Evolutionary conservation across 371 early-diverging fungal genomes (phyloP).

Genomic region (Smittium culicis): DNA sequence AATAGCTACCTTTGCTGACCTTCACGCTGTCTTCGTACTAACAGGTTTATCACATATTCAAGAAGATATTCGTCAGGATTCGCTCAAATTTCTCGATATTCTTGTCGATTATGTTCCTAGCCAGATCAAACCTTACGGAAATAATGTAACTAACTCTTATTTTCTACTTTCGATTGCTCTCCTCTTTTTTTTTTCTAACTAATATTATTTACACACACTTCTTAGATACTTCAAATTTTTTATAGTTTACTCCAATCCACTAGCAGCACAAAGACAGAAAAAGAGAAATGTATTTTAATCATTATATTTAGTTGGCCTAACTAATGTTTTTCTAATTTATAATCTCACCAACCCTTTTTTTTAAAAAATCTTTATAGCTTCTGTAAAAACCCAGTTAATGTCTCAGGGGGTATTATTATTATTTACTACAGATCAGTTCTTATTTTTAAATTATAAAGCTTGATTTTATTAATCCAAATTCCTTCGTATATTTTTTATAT

Average conservation of each 20-base stretch:
- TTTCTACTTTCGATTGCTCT: neutral
- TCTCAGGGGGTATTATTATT: constrained; percentile 7
- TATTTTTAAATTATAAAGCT: neutral
- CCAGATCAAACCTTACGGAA: constrained; percentile 13
- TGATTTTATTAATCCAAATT: too few relatives aligned
- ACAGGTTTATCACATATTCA: constrained; percentile 84
- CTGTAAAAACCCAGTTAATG: constrained; percentile 11
- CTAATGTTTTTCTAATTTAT: too few relatives aligned
- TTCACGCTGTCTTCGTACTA: constrained; percentile 61
- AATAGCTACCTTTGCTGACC: constrained; percentile 59
- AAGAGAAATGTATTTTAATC: constrained; percentile 8
- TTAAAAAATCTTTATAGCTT: neutral
- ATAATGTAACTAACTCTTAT: constrained; percentile 9
- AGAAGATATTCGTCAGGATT: constrained; percentile 69
- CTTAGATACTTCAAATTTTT: constrained; percentile 38
- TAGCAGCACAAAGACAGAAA: neutral
- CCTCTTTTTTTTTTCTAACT: neutral
- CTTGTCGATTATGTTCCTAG: constrained; percentile 55
- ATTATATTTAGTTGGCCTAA: neutral
- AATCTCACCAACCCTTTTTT: too few relatives aligned
- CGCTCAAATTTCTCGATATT: constrained; percentile 56
- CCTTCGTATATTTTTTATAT: too few relatives aligned
- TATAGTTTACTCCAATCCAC: constrained; percentile 32
- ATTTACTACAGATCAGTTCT: neutral
- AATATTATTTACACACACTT: neutral